phyloP scores from a whole-genome alignment of 768 basidiomycete genomes.

The Cystobasidium tubakii region DNA sequence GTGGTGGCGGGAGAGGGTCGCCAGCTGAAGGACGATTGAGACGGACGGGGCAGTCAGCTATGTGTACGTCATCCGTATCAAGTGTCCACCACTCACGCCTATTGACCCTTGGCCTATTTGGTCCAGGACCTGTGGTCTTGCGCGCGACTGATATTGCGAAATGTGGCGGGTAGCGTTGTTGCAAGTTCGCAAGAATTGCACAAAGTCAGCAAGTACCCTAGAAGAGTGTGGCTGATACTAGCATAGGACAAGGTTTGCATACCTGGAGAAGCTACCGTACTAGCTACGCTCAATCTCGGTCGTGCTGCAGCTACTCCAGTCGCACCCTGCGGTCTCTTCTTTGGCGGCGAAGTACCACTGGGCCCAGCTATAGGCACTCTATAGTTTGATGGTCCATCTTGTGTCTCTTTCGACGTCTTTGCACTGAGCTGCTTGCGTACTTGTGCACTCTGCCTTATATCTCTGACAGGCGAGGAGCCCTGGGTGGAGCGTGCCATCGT shows the following conservation, averaged over 20 bases:
- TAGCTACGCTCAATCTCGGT: neutral
- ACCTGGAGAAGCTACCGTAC: slow-evolving; percentile 5
- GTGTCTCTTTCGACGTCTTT: slow-evolving; percentile 8
- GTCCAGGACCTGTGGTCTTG: neutral
- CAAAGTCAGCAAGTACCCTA: neutral
- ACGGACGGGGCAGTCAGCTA: neutral
- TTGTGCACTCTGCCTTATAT: neutral
- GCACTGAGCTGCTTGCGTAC: slow-evolving; percentile 29
- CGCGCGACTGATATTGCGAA: slow-evolving; percentile 10
- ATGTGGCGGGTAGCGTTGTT: neutral
- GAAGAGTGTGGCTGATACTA: neutral
- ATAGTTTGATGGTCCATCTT: neutral
- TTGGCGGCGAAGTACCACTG: slow-evolving; percentile 13
- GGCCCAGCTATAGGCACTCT: slow-evolving; percentile 9
- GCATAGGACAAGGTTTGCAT: neutral
- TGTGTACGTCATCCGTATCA: no score
- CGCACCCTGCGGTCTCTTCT: slow-evolving; percentile 7
- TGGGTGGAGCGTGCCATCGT: slow-evolving; percentile 29
- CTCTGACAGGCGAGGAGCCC: slow-evolving; percentile 16
- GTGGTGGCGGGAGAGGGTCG: slow-evolving; percentile 23
- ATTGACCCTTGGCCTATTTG: neutral
- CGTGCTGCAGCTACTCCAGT: neutral
- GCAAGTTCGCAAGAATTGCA: neutral
- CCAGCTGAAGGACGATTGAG: neutral
- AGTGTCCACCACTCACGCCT: neutral